Conservation (phyloP, 2,329 filamentous ascomycete species). For the Penicillium hordei region DNA sequence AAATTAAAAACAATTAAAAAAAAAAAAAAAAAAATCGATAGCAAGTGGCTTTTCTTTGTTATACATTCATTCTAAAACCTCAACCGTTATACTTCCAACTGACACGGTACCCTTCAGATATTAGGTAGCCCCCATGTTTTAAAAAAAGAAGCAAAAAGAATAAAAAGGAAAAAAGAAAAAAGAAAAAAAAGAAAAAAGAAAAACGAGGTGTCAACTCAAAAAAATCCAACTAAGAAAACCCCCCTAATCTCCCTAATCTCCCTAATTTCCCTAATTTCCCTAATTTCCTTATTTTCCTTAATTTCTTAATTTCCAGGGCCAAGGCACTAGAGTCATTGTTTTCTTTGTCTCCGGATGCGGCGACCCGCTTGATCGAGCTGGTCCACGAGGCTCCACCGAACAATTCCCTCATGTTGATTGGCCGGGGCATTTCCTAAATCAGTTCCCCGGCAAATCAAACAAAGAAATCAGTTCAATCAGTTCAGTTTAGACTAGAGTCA, state of each 20-base stretch:
- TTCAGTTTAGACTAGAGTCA: no score
- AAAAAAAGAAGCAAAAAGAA: not conserved
- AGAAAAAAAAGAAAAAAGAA: not conserved
- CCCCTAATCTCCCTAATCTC: not conserved
- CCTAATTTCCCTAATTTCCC: no score
- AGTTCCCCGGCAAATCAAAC: conserved; percentile 21
- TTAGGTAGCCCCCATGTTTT: no score
- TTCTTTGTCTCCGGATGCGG: conserved; percentile 30
- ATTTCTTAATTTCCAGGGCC: not conserved
- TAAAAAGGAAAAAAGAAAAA: not conserved
- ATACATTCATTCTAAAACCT: not conserved
- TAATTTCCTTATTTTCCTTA: not conserved
- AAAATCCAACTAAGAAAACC: not conserved
- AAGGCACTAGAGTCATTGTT: conserved; percentile 26
- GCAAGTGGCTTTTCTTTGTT: not conserved
- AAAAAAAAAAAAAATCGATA: not conserved
- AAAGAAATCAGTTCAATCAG: conserved; percentile 1
- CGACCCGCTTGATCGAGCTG: conserved; percentile 16
- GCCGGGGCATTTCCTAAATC: not conserved
- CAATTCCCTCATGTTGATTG: not conserved
- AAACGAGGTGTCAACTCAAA: not conserved
- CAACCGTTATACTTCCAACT: not conserved
- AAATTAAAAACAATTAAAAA: not conserved
- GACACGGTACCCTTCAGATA: conserved; percentile 6
- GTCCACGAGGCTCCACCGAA: not conserved